phyloP scores from a whole-genome alignment of 2,329 filamentous ascomycete species.

The Talaromyces sp. region DNA sequence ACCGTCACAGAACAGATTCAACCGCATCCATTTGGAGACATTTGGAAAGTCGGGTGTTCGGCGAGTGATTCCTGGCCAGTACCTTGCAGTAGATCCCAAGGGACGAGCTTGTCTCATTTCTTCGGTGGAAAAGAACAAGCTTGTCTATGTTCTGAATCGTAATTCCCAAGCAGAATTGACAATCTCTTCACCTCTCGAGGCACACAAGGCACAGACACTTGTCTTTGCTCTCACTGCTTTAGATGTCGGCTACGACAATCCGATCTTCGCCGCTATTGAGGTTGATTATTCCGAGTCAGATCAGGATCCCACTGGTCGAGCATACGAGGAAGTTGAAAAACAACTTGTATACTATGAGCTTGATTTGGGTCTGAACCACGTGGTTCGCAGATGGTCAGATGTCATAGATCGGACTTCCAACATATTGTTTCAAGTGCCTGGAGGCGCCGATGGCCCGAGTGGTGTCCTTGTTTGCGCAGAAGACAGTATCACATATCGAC shows the following conservation, averaged over 20 bases:
- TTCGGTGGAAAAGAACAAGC: slow-evolving; percentile 97
- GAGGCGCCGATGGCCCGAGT: slow-evolving; percentile 88
- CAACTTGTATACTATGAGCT: slow-evolving; percentile 96
- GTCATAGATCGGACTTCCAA: slow-evolving; percentile 86
- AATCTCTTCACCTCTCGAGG: slow-evolving; percentile 95
- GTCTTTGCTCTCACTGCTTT: slow-evolving; percentile 85
- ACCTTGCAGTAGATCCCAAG: slow-evolving; percentile 92
- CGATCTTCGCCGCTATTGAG: slow-evolving; percentile 91
- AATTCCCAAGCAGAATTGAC: slow-evolving; percentile 92
- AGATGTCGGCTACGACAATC: slow-evolving; percentile 96
- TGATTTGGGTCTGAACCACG: slow-evolving; percentile 89
- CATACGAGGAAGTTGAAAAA: slow-evolving; percentile 79
- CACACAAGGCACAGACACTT: slow-evolving; percentile 86
- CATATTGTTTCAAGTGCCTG: slow-evolving; percentile 91
- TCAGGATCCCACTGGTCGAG: slow-evolving; percentile 82
- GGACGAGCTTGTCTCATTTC: slow-evolving; percentile 93
- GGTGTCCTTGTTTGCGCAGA: slow-evolving; percentile 93
- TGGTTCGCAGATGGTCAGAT: slow-evolving; percentile 95
- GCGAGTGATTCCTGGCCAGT: slow-evolving; percentile 91
- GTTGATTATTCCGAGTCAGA: slow-evolving; percentile 90
- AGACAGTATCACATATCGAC: slow-evolving; percentile 94
- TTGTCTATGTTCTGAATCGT: slow-evolving; percentile 96
- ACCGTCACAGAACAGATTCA: slow-evolving; percentile 80
- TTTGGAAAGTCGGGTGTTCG: slow-evolving; percentile 96
- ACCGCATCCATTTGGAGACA: slow-evolving; percentile 88